Evolutionary conservation across 495 filamentous ascomycete species (phyloP).

Genomic region (Tuber borchii): DNA sequence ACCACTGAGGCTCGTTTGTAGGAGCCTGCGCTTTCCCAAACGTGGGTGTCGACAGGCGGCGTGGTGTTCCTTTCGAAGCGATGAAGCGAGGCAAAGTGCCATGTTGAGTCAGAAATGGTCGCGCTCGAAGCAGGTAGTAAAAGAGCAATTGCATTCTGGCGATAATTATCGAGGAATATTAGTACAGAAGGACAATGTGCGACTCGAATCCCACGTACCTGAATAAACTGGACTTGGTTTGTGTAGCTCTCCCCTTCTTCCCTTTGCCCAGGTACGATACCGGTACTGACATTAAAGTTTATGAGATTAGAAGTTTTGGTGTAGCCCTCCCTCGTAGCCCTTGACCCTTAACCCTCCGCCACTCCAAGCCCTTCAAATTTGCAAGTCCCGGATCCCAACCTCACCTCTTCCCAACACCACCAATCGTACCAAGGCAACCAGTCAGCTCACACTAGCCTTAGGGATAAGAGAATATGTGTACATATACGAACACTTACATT

Average conservation of each 20-base stretch:
- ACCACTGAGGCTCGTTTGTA: constrained; percentile 20
- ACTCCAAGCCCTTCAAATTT: constrained; percentile 1
- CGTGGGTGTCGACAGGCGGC: not conserved
- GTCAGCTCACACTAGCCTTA: not conserved
- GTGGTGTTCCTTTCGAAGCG: constrained; percentile 11
- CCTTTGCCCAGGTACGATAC: not conserved
- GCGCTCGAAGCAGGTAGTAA: constrained; percentile 6
- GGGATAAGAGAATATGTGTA: constrained; percentile 4
- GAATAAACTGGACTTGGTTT: not conserved
- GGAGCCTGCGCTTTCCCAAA: not conserved
- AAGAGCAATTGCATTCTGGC: constrained; percentile 17
- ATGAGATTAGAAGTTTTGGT: not conserved
- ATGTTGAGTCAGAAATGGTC: not conserved
- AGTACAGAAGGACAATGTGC: not conserved
- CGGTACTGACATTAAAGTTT: not conserved
- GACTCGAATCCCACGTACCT: not conserved
- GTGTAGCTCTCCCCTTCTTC: not conserved
- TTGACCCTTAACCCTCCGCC: not conserved
- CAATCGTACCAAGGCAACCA: not conserved
- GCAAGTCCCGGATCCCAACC: constrained; percentile 10
- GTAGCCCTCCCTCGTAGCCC: not conserved
- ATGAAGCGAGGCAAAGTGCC: not conserved
- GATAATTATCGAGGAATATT: not conserved
- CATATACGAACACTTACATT: constrained; percentile 1
- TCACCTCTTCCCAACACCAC: constrained; percentile 8